phyloP scores from a whole-genome alignment of 2,329 filamentous ascomycete species.

The Aspergillus spinulosporus region DNA sequence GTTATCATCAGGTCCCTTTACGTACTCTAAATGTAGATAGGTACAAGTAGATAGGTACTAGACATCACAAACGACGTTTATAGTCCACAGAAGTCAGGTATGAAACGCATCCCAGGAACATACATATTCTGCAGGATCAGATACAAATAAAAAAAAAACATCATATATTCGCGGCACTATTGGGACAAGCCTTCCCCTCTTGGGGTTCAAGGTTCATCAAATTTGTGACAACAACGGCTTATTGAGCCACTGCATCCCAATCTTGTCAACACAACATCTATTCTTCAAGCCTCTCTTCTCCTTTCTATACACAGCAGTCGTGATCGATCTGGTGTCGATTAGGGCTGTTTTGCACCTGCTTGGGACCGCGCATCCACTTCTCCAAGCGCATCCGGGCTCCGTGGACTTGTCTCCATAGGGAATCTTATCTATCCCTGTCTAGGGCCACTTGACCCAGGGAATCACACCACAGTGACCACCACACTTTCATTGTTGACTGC shows the following conservation, averaged over 20 bases:
- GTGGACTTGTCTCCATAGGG: background rate
- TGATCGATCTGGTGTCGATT: background rate
- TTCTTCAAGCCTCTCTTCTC: background rate
- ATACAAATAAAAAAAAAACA: slow-evolving; percentile 8
- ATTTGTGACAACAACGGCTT: background rate
- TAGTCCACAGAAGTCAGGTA: background rate
- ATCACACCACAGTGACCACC: slow-evolving; percentile 7
- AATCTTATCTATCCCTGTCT: slow-evolving; percentile 20
- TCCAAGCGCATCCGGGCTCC: slow-evolving; percentile 2
- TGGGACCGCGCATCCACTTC: slow-evolving; percentile 11
- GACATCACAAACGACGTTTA: no score
- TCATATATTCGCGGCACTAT: slow-evolving; percentile 1
- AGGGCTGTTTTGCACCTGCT: slow-evolving; percentile 10
- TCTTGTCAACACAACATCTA: background rate
- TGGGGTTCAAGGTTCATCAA: background rate
- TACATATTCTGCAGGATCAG: background rate
- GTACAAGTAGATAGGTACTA: no score
- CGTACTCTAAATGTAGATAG: no score
- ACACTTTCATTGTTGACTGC: no score
- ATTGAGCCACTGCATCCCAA: background rate
- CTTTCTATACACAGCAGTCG: background rate
- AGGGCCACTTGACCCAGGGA: background rate
- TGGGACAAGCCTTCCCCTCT: slow-evolving; percentile 4
- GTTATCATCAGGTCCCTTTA: background rate
- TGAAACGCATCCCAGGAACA: background rate